Evolutionary conservation across 371 early-diverging fungal genomes (phyloP).

Genomic region (Mucor lusitanicus): DNA sequence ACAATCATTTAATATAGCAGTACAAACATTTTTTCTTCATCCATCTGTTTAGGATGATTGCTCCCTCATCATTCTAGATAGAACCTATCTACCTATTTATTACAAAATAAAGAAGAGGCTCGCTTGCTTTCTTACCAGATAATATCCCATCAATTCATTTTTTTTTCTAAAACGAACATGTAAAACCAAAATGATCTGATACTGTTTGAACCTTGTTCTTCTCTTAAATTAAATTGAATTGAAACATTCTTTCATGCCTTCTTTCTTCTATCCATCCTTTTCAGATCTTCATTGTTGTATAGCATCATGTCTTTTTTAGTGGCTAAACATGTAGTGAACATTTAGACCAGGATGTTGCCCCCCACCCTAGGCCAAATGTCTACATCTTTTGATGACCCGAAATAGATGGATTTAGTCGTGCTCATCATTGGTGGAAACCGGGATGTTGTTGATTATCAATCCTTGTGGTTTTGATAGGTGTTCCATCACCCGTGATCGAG

Average conservation of each 20-base stretch:
- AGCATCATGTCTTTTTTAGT: neutral
- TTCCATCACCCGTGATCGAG: neutral
- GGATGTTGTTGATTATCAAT: neutral
- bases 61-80: neutral
- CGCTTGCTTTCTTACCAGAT: neutral
- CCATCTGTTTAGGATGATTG: neutral
- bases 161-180: neutral
- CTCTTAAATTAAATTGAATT: neutral
- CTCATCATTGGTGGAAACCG: neutral
- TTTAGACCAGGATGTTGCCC: neutral
- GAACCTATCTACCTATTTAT: neutral
- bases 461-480: neutral
- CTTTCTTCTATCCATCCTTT: neutral
- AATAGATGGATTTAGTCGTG: neutral
- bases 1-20: conserved; percentile 3
- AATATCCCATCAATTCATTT: neutral
- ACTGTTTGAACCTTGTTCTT: neutral
- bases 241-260: neutral
- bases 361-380: neutral
- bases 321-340: neutral
- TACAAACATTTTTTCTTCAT: conserved; percentile 3
- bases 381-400: neutral
- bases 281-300: neutral
- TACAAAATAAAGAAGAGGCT: neutral
- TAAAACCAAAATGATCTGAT: conserved; percentile 1